Evolutionary conservation across 225 moss, liverwort and hornwort species (phyloP), one percentile per base, ranked within the genome.

Genomic region (Neckera pumila): DNA sequence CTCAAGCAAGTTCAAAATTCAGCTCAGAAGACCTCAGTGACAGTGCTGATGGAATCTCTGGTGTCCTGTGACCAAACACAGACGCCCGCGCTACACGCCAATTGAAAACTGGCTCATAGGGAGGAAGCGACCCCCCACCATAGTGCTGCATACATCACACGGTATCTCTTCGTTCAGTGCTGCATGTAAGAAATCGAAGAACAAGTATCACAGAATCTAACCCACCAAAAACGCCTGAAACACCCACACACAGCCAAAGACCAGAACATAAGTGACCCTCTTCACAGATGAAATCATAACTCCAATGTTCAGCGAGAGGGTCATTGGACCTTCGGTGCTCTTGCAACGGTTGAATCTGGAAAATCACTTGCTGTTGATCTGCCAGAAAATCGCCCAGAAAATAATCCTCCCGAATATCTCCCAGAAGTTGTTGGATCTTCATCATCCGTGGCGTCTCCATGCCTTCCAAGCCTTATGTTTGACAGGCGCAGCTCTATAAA

Each of bases 41-140:
- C 61, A 96, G 91, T 53, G 93, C 89, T 87, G 97, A 91, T 61
- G 96, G 96, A 90, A 93, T 89, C 90, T 97, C 96, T 90, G 96
- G 92, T 92, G 92, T 90, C 79, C 99, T 94, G 73, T 99, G 97
- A 61, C 99, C 97, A 88, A 93, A 97, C 80, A 96, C 92, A 87
- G 92, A 90, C 73, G 94, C 91, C 90, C 96, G 95, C 77, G 96
- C 95, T 31, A 91, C 84, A 61, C 94, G 92, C 99, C 99, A 99
- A 90, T 92, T 99, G 86, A 93, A 99, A 80, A 99, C 96, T 88
- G 97, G 99, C 86, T 99, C 99, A 88, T 99, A 99, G 3, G 96
- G 95, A 79, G 95, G 99, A 81, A 99, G 93, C 31, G 99, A 96
- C 87, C 95, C 91, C 72, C 93, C 94, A 76, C 96, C 97, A 91